Evolutionary conservation across 495 filamentous ascomycete species (phyloP), one percentile per base, ranked within the genome.

Genomic region (Opeltia flavorubescens): DNA sequence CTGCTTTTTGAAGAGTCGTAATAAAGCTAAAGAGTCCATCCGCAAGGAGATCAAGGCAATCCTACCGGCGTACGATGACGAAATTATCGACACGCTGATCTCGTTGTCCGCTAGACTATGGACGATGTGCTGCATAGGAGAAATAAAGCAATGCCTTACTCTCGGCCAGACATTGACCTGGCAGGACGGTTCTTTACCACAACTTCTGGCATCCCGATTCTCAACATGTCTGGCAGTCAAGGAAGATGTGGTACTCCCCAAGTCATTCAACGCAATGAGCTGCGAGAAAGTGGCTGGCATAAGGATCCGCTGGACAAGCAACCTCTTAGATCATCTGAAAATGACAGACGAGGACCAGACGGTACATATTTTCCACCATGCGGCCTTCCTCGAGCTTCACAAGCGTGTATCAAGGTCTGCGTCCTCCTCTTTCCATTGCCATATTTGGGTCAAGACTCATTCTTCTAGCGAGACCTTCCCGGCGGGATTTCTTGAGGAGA

Each of bases 291-390:
- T 71, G 43, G 67, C 49, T 2, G 68, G 68, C 2, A 54, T 73
- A 29, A 45, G 62, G 27, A 61, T 73, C 8, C 6, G 42, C 13
- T 66, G 60, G 63, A 75, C 71, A 8, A 49, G 55, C 35, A 70
- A 74, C 38, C 47, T 75, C 3, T 54, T 59, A 0, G 68, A 74
- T 42, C 70, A 75, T 54, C 55, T 75, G 9, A 59, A 59, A 0
- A 40, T 71, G 17, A 50, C 47, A 9, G 62, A 66, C 25, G 62
- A 61, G 25, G 62, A 66, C 30, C 57, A 48, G 7, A 56, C 43
- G 12, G 52, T 74, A 5, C 42, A 43, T 0, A 55, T 74, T 4
- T 74, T 71, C 48, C 62, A 71, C 45, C 64, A 70, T 50, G 62
- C 54, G 58, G 24, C n/a, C 18, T 24, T 48, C 20, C 36, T 52